Conservation (phyloP, 2,329 filamentous ascomycete genomes). For the Dendryphion nanum region DNA sequence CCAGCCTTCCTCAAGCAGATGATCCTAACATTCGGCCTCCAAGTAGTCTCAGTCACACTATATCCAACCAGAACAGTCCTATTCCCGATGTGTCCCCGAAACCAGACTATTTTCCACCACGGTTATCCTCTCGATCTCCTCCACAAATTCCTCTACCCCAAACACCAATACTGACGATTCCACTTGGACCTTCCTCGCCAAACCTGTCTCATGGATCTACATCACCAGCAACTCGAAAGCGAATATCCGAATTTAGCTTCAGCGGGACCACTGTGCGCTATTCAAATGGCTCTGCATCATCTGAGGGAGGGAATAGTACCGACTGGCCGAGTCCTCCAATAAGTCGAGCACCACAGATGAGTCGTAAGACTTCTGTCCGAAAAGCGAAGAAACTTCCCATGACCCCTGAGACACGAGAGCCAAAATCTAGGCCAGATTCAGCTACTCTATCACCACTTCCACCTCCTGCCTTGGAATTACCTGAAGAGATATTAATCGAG, state of each 20-base stretch:
- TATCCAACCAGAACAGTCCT: neutral
- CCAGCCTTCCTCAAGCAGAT: constrained; percentile 3
- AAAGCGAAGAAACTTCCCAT: constrained; percentile 9
- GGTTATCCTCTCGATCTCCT: no score
- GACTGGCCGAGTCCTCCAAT: constrained; percentile 11
- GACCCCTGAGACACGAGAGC: constrained; percentile 17
- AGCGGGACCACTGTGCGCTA: constrained; percentile 80
- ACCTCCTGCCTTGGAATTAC: constrained; percentile 22
- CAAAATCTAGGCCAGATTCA: constrained; percentile 9
- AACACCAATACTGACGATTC: neutral
- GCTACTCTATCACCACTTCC: constrained; percentile 18
- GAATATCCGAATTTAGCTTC: constrained; percentile 27
- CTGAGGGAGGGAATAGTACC: constrained; percentile 53
- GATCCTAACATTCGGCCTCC: constrained; percentile 1
- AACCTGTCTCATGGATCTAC: constrained; percentile 2
- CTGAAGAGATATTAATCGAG: constrained; percentile 12
- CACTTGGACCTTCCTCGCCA: neutral
- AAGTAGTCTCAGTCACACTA: neutral
- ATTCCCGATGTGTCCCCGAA: constrained; percentile 4
- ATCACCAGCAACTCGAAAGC: constrained; percentile 14
- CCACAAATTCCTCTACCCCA: neutral
- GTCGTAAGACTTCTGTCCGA: constrained; percentile 7
- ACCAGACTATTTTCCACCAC: no score
- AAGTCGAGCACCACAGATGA: constrained; percentile 3
- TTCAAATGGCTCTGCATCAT: constrained; percentile 87